Base-by-base conservation (phyloP, 2,329 filamentous ascomycete genomes). In the Zymoseptoria tritici region DNA sequence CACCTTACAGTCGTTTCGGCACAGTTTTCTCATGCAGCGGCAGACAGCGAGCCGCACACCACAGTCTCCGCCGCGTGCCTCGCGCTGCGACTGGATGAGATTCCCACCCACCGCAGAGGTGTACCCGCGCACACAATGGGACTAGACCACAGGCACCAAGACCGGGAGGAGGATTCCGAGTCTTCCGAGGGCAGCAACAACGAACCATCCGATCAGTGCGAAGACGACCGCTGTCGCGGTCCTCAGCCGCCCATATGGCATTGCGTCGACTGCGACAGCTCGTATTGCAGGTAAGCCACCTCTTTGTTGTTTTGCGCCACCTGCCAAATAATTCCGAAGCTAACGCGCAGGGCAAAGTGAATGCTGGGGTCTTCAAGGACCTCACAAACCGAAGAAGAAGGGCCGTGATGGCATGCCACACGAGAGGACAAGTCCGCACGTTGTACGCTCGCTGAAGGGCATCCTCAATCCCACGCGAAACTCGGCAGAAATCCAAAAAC, bases 371-470 rank as follows among this genome's bases (percentile, higher is more conserved):
- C 62, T 63, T 13, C 70, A 72, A 66, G 70, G 70, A 49, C 70
- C 70, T 49, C 70, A 72, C 60, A 70, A 68, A 54, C 69, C 67
- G 9, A 71, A 68, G 60, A 71, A 71, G 62, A 70, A 70, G 51
- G 70, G 70, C 8, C 64, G 69, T 42, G 70, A 72, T 66, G 70
- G 70, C 19, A 66, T 72, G 13, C 72, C 74, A 1, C 74, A 76
- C 61, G 72, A 76, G 60, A 73, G 71, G 63, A 74, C 72, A 19
- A 72, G 66, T 54, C 68, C 62, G 9, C 58, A 60, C 36, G 67
- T 66, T 54, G 72, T 66, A 50, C 68, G 62, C 62, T 65, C 60
- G 56, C 69, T 68, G 42, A 69, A 66, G 56, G 60, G 20, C 57
- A 71, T 68, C 49, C 69, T 66, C 20, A 67, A 68, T 52, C 69